These are phyloP conservation scores for Parvularia atlantis DNA, from an alignment of 78 protist species.

Conservation along the genomic window DNA sequence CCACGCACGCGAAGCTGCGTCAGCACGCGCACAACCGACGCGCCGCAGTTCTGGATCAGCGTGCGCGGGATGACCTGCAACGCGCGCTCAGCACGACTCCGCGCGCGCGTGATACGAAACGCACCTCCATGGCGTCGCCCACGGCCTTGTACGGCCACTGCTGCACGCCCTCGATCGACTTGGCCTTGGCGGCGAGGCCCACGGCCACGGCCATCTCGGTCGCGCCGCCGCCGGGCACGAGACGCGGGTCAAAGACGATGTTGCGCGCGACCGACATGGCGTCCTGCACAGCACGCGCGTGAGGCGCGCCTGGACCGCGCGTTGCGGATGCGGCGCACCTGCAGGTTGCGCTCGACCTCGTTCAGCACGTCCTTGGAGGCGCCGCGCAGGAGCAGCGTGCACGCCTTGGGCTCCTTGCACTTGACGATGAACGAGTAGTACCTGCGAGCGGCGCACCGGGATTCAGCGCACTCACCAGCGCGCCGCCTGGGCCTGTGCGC, in stretches of 20 bases:
- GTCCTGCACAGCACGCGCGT: constrained; percentile 89
- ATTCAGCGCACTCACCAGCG: no score
- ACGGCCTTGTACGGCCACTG: constrained; percentile 89
- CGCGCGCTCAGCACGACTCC: no score
- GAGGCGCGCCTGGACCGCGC: background rate
- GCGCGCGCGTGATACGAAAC: no score
- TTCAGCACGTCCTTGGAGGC: constrained; percentile 95
- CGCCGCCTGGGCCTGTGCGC: no score
- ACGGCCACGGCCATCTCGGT: constrained; percentile 88
- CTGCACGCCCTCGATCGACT: constrained; percentile 67
- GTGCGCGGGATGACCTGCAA: constrained; percentile 94
- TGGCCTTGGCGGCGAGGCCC: constrained; percentile 60
- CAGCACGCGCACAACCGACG: constrained; percentile 75
- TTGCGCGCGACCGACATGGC: constrained; percentile 97
- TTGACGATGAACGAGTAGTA: constrained; percentile 93
- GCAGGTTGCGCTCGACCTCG: constrained; percentile 83
- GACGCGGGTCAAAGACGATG: constrained; percentile 80
- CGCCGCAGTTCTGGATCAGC: constrained; percentile 97
- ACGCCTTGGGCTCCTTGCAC: constrained; percentile 96
- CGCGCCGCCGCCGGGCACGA: constrained; percentile 99
- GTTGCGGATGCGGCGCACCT: background rate
- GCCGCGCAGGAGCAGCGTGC: constrained; percentile 97
- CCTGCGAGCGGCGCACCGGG: no score
- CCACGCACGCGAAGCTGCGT: constrained; percentile 82
- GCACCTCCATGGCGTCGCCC: constrained; percentile 60